phyloP scores from a whole-genome alignment of 805 yeast species.

The Wickerhamiella australiensis region DNA sequence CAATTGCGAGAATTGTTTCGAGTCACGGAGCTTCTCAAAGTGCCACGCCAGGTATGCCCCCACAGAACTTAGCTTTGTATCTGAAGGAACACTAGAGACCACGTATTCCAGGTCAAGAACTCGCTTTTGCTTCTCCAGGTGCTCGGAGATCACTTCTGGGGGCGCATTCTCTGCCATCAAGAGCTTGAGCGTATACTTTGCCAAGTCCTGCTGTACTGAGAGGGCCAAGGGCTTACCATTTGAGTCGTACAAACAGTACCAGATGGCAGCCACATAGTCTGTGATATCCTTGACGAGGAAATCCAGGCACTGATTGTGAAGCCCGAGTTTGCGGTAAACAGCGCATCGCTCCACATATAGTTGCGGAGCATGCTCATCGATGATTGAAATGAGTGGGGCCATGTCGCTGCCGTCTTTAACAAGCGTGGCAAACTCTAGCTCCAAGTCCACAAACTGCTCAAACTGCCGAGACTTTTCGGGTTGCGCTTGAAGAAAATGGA shows the following conservation, averaged over 20 bases:
- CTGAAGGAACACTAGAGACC: not conserved
- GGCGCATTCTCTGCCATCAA: conserved; percentile 6
- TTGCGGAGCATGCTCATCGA: conserved; percentile 21
- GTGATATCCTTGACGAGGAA: conserved; percentile 25
- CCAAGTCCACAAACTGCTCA: conserved; percentile 19
- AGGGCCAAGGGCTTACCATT: conserved; percentile 4
- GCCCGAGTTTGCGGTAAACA: conserved; percentile 26
- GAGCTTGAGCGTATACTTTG: not conserved
- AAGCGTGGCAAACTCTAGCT: conserved; percentile 17
- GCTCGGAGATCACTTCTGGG: conserved; percentile 5
- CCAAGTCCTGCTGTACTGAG: conserved; percentile 3
- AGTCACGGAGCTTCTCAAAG: not conserved
- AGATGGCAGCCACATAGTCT: conserved; percentile 28
- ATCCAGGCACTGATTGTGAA: conserved; percentile 27
- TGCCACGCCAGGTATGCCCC: conserved; percentile 5
- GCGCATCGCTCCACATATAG: conserved; percentile 28
- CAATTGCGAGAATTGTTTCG: not conserved
- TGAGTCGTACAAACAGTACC: conserved; percentile 25
- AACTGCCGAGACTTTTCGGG: conserved; percentile 19
- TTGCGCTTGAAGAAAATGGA: conserved; percentile 13
- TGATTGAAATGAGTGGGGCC: conserved; percentile 14
- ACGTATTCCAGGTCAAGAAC: conserved; percentile 3
- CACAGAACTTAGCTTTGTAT: not conserved
- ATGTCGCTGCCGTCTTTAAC: conserved; percentile 12
- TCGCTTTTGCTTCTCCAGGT: conserved; percentile 8